A percentile compares a stretch with the other conserved stretches of the same genome.
Evolutionary conservation across 805 yeast species (phyloP).

Genomic region (Yamadazyma nakazawae): DNA sequence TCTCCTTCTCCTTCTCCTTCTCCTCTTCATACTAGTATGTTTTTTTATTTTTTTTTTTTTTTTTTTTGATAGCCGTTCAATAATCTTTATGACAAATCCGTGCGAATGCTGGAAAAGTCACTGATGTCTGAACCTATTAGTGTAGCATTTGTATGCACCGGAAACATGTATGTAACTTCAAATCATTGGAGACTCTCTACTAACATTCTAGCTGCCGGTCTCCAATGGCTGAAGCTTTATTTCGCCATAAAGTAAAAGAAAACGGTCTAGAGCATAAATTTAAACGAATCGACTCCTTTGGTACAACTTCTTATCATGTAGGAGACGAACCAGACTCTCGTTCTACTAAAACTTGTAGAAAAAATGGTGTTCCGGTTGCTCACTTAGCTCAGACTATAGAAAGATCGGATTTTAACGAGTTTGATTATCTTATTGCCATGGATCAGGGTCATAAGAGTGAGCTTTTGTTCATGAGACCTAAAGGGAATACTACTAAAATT

Average conservation of each 20-base stretch:
- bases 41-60: too few species aligned
- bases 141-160: slow-evolving; percentile 88
- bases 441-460: slow-evolving; percentile 57
- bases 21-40: too few species aligned
- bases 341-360: slow-evolving; percentile 61
- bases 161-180: slow-evolving; percentile 63
- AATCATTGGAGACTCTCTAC: neutral
- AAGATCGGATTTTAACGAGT: slow-evolving; percentile 48
- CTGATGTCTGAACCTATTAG: neutral
- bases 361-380: slow-evolving; percentile 68
- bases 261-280: slow-evolving; percentile 46
- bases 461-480: slow-evolving; percentile 52
- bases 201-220: slow-evolving; percentile 66
- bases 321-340: slow-evolving; percentile 84
- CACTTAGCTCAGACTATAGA: slow-evolving; percentile 74
- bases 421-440: slow-evolving; percentile 72
- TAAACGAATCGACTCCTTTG: slow-evolving; percentile 73
- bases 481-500: slow-evolving; percentile 46
- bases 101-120: neutral
- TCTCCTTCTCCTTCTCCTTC: too few species aligned
- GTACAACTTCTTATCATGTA: slow-evolving; percentile 79
- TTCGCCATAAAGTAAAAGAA: slow-evolving; percentile 58
- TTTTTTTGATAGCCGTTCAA: neutral
- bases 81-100: neutral
- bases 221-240: slow-evolving; percentile 97